Base-by-base conservation (phyloP, 2,329 filamentous ascomycete species). In the Madurella fahalii region DNA sequence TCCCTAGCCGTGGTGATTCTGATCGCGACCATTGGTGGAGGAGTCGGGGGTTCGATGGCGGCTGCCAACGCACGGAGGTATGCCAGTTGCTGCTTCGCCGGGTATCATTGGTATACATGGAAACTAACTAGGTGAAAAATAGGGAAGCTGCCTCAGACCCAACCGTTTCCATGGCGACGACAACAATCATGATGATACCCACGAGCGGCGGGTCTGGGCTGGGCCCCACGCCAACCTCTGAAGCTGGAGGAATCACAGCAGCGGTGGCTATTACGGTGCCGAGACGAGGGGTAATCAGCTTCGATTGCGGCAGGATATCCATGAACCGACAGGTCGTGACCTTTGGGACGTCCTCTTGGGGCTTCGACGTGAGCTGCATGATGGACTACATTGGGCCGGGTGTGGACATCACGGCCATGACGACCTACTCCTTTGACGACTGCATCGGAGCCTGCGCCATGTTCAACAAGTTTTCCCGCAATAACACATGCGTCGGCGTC, bases 401-500 rank as follows among this genome's bases (percentile, higher is more conserved):
- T 4, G 50, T 57, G 11, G 53, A 59, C 41, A 9, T 59, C 9
- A 50, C 52, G 5, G 54, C 46, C n/a, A 57, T 50, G 40, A 57
- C 54, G 16, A 41, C 47, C 18, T 59, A 59, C 42, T 30, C 50
- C 3, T 59, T 59, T 37, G 54, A 50, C n/a, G 57, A 54, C 34
- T 59, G 57, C 31, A 45, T 59, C 30, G 12, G 9, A 8, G 53
- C 58, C 5, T 60, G 58, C 40, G 56, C 53, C 20, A 50, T 56
- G 32, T 51, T 53, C 41, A 60, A 60, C 42, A 51, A 47, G 17
- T 41, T 58, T 9, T 45, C 53, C 8, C 39, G 48, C 11, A 60
- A 60, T 47, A 54, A 60, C 12, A 60, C 55, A 1, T 60, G 58
- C 20, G 20, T 60, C 9, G 56, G 53, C 5, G 53, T 60, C 12